phyloP scores from a whole-genome alignment of 352 stramenopile species.

The Phytopythium mirpurense region DNA sequence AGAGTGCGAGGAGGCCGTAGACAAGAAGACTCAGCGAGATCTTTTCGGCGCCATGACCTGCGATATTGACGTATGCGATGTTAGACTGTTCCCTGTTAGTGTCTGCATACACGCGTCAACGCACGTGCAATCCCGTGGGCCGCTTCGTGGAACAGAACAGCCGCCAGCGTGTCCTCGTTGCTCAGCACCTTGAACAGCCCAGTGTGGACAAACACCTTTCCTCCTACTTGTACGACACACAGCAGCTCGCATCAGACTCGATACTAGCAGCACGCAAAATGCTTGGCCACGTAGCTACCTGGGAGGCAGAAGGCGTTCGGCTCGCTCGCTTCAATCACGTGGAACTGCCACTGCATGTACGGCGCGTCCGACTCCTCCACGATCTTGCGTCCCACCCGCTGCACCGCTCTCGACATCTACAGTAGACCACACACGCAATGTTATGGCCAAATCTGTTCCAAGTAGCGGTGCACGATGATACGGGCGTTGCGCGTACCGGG shows the following conservation, averaged over 20 bases:
- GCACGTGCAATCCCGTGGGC: slow-evolving; percentile 60
- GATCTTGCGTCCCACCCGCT: slow-evolving; percentile 52
- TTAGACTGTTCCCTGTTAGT: no score
- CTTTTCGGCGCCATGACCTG: slow-evolving; percentile 69
- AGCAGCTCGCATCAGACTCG: not conserved
- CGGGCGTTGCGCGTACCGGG: slow-evolving; percentile 26
- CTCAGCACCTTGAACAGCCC: slow-evolving; percentile 62
- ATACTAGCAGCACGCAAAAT: no score
- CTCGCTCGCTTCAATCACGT: slow-evolving; percentile 58
- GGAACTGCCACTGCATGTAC: slow-evolving; percentile 70
- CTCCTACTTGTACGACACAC: slow-evolving; percentile 12
- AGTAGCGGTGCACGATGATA: no score
- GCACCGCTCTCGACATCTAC: slow-evolving; percentile 56
- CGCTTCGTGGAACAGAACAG: slow-evolving; percentile 71
- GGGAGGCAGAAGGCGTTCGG: slow-evolving; percentile 74
- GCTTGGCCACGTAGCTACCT: no score
- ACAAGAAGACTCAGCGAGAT: slow-evolving; percentile 60
- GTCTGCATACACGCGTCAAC: slow-evolving; percentile 4
- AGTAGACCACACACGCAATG: no score
- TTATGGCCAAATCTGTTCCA: no score
- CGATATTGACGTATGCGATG: not conserved
- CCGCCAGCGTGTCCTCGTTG: slow-evolving; percentile 57
- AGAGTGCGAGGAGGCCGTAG: slow-evolving; percentile 41
- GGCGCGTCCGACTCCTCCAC: slow-evolving; percentile 28
- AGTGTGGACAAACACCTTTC: slow-evolving; percentile 73